Conservation (phyloP, 148 eudicot species). For the Dysphania ambrosioides region DNA sequence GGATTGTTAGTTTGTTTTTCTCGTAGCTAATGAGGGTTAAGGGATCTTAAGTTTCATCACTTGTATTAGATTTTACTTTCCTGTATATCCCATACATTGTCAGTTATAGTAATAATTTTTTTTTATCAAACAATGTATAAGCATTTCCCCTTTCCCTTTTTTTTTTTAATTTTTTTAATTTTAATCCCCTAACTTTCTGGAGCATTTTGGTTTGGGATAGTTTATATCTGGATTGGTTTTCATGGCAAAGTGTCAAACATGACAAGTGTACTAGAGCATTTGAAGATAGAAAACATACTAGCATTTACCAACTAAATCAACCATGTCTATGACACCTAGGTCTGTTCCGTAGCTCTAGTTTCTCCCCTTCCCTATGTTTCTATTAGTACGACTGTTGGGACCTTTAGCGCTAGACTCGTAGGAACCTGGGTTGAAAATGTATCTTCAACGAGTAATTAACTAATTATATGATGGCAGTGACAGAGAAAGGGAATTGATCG, state of each 20-base stretch:
- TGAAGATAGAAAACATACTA: background rate
- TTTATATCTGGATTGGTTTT: background rate
- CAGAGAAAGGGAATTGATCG: conserved; percentile 55
- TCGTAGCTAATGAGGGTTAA: background rate
- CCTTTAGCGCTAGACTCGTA: background rate
- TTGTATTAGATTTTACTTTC: background rate
- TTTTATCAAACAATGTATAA: background rate
- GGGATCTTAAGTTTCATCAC: background rate
- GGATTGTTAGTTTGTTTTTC: background rate
- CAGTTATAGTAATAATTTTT: background rate
- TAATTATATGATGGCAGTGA: conserved; percentile 40
- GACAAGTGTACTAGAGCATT: background rate
- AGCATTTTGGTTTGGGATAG: background rate
- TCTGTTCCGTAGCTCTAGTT: background rate
- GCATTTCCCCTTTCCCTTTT: background rate
- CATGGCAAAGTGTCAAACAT: background rate
- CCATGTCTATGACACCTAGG: background rate
- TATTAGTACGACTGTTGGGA: background rate
- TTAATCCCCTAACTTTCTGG: background rate
- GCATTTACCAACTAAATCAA: background rate
- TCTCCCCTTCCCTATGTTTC: background rate
- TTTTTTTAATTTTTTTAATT: too few relatives aligned
- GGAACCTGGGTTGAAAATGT: background rate
- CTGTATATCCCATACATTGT: background rate
- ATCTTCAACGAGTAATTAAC: conserved; percentile 7